A percentile compares a stretch with the other conserved stretches of the same genome.
phyloP scores from a whole-genome alignment of 768 basidiomycete species.

The Pisolithus albus region DNA sequence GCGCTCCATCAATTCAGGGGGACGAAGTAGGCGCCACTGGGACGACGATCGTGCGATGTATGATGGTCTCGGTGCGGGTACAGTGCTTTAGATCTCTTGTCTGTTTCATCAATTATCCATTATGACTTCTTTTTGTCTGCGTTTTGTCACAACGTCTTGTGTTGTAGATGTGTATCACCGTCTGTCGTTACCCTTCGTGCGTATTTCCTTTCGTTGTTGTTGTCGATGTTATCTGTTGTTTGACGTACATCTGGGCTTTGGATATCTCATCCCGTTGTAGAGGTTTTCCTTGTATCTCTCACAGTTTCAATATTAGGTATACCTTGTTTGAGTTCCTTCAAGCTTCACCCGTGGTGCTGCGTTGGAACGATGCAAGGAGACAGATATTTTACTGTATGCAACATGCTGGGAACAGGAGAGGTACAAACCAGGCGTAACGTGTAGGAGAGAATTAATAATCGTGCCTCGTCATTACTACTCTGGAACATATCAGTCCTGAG shows the following conservation, averaged over 20 bases:
- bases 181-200: slow-evolving; percentile 8
- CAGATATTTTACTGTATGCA: too few species aligned
- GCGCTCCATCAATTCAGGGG: slow-evolving; percentile 25
- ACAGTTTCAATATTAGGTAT: slow-evolving; percentile 6
- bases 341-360: too few species aligned
- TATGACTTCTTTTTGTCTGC: slow-evolving; percentile 7
- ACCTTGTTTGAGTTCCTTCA: slow-evolving; percentile 1
- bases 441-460: too few species aligned
- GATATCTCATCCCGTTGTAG: slow-evolving; percentile 24
- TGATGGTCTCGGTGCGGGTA: slow-evolving; percentile 16
- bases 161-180: slow-evolving; percentile 12
- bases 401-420: too few species aligned
- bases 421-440: too few species aligned
- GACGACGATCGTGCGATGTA: slow-evolving; percentile 27
- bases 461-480: not conserved
- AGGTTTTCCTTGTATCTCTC: slow-evolving; percentile 15
- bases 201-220: slow-evolving; percentile 4
- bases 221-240: slow-evolving; percentile 3
- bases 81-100: slow-evolving; percentile 14
- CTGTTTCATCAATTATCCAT: not conserved
- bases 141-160: slow-evolving; percentile 5
- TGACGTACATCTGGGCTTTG: not conserved
- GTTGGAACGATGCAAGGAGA: too few species aligned
- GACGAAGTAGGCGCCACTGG: slow-evolving; percentile 18
- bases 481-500: not conserved